Conservation (phyloP, 176 grass and related monocot species). For the Olyra latifolia region DNA sequence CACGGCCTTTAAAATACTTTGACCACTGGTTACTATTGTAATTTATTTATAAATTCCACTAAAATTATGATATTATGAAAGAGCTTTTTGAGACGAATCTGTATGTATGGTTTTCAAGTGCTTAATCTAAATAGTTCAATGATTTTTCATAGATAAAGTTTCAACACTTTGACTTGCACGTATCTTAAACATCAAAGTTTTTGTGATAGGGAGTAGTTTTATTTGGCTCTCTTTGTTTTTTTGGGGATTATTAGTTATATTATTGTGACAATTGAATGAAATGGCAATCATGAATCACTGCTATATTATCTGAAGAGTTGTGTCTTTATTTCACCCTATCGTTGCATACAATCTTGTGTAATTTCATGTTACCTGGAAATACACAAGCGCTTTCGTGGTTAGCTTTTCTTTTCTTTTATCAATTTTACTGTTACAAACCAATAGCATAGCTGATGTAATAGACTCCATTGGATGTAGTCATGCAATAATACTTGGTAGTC, state of each 20-base stretch:
- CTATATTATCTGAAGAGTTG: conserved; percentile 1
- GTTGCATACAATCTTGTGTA: neutral
- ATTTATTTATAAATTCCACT: too few relatives aligned
- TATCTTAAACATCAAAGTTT: too few relatives aligned
- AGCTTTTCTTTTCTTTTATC: neutral
- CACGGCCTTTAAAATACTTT: too few relatives aligned
- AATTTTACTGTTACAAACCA: conserved; percentile 1
- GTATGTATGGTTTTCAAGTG: too few relatives aligned
- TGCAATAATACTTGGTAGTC: neutral
- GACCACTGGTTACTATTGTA: too few relatives aligned
- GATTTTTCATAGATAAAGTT: too few relatives aligned
- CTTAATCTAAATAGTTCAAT: too few relatives aligned
- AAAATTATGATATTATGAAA: too few relatives aligned
- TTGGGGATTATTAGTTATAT: conserved; percentile 9
- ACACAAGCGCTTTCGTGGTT: conserved; percentile 17
- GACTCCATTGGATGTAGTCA: neutral
- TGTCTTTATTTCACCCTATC: conserved; percentile 2
- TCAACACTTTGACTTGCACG: too few relatives aligned
- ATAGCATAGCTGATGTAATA: neutral
- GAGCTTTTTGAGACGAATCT: too few relatives aligned
- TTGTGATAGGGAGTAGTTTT: too few relatives aligned
- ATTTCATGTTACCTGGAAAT: neutral
- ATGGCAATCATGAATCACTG: neutral
- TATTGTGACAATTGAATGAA: conserved; percentile 5
- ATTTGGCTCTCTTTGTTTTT: neutral